phyloP scores from a whole-genome alignment of 2,329 filamentous ascomycete genomes.

The Aspergillus novoparasiticus region DNA sequence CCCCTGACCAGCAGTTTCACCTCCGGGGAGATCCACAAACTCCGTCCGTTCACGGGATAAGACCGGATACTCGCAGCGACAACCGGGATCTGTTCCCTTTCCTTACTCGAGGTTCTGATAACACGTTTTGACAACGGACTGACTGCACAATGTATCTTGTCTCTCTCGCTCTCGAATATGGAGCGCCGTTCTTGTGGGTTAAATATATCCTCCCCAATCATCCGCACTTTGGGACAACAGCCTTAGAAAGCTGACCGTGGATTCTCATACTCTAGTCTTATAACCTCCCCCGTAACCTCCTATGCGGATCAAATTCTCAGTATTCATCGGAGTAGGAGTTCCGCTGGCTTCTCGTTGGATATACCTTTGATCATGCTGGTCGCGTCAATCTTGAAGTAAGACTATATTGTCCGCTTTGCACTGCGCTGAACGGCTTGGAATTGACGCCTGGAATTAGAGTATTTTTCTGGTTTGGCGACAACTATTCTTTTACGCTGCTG shows the following conservation, averaged over 20 bases:
- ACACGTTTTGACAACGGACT: background rate
- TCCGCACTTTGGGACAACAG: background rate
- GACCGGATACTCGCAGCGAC: background rate
- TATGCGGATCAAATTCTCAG: conserved; percentile 69
- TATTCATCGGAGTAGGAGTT: conserved; percentile 62
- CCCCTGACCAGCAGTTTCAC: background rate
- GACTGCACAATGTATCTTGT: conserved; percentile 42
- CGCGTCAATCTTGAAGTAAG: conserved; percentile 64
- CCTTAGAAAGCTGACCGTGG: conserved; percentile 15
- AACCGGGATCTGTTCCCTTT: background rate
- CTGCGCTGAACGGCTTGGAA: background rate
- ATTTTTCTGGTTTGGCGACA: conserved; percentile 67
- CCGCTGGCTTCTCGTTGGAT: conserved; percentile 66
- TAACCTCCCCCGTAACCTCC: conserved; percentile 65
- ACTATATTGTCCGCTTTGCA: background rate
- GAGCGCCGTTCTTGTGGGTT: conserved; percentile 52
- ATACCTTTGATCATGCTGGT: conserved; percentile 69
- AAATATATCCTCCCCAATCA: background rate
- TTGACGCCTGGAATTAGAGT: conserved; percentile 44
- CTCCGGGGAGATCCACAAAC: conserved; percentile 3
- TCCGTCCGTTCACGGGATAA: conserved; percentile 6
- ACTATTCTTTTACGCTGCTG: conserved; percentile 61
- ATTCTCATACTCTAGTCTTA: conserved; percentile 48
- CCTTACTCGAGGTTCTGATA: background rate
- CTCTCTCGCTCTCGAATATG: conserved; percentile 47